These are phyloP conservation scores for Argentina anserina DNA, from an alignment of 306 rosid genomes.

Conservation along the genomic window DNA sequence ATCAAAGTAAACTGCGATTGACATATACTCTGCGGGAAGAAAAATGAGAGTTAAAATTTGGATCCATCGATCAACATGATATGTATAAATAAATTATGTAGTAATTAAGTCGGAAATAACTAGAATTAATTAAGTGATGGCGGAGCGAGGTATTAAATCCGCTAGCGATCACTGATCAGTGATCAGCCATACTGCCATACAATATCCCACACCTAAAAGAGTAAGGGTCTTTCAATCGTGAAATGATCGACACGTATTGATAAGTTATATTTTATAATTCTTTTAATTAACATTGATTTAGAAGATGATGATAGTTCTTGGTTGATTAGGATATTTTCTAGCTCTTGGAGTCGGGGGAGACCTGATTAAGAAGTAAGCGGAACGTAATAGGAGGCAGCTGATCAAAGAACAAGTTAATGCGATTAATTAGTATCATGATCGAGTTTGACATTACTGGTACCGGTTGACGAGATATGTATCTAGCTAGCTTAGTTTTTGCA, in stretches of 20 bases:
- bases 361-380: not conserved
- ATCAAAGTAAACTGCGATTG: not conserved
- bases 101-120: no score
- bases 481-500: not conserved
- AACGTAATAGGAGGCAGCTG: not conserved
- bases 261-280: no score
- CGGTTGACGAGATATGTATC: not conserved
- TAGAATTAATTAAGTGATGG: no score
- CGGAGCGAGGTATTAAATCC: no score
- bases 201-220: no score
- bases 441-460: not conserved
- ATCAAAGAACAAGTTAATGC: not conserved
- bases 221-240: no score
- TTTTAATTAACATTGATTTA: no score
- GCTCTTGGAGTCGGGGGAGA: not conserved
- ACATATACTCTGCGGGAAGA: not conserved
- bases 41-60: not conserved
- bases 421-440: not conserved
- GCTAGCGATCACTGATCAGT: no score
- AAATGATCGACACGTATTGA: no score
- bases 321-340: not conserved
- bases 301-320: not conserved
- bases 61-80: no score
- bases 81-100: no score
- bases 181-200: no score